Evolutionary conservation across 2,329 filamentous ascomycete genomes (phyloP).

Genomic region (Pyrenophora teres): DNA sequence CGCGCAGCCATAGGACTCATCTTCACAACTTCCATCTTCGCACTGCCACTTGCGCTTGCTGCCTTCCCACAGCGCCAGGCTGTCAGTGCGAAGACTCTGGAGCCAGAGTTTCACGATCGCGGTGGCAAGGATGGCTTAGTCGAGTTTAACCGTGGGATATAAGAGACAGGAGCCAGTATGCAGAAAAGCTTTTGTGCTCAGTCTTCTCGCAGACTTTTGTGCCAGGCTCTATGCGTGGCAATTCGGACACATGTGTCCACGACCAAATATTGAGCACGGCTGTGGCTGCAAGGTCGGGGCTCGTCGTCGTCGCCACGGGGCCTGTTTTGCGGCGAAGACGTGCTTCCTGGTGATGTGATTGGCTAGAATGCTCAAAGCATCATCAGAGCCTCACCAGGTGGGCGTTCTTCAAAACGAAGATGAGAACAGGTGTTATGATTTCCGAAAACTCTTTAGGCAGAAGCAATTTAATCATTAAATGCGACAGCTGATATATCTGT

Average conservation of each 20-base stretch:
- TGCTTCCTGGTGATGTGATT: constrained; percentile 21
- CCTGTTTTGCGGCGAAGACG: constrained; percentile 15
- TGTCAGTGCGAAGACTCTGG: constrained; percentile 74
- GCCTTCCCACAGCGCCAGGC: constrained; percentile 91
- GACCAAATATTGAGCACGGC: background rate
- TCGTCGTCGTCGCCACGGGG: background rate
- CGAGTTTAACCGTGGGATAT: constrained; percentile 97
- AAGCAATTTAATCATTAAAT: constrained; percentile 15
- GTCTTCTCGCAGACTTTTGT: background rate
- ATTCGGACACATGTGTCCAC: background rate
- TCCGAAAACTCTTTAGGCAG: constrained; percentile 14
- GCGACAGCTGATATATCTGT: constrained; percentile 16
- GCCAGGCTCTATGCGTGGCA: background rate
- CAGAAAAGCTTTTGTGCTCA: constrained; percentile 1
- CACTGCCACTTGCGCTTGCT: constrained; percentile 84
- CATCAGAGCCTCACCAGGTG: constrained; percentile 1
- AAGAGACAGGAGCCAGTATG: constrained; percentile 26
- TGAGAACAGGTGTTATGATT: constrained; percentile 11
- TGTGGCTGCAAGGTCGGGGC: background rate
- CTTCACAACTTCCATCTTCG: constrained; percentile 82
- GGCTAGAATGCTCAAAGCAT: constrained; percentile 7
- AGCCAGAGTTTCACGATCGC: constrained; percentile 82
- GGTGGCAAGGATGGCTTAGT: constrained; percentile 82
- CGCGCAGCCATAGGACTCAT: constrained; percentile 63
- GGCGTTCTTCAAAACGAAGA: background rate